Evolutionary conservation across 208 protist genomes (phyloP).

Genomic region (Trypanosoma mega): DNA sequence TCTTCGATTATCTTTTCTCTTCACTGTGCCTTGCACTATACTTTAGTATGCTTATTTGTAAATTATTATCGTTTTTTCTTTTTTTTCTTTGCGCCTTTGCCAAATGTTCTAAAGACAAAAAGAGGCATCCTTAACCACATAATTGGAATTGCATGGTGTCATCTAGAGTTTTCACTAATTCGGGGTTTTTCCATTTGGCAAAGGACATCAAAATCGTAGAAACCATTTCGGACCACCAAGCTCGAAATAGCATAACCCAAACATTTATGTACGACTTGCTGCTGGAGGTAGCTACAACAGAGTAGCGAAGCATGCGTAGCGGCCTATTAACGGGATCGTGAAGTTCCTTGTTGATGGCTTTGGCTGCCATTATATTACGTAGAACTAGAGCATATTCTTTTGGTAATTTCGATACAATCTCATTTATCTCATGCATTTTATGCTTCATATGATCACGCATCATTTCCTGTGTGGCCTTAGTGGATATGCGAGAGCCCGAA

Average conservation of each 20-base stretch:
- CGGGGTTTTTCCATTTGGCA: constrained; percentile 59
- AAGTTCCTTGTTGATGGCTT: constrained; percentile 85
- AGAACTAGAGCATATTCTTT: constrained; percentile 88
- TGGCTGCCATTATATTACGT: constrained; percentile 85
- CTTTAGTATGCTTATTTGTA: no score
- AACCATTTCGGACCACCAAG: constrained; percentile 58
- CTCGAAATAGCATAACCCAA: constrained; percentile 38
- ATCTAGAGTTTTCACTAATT: constrained; percentile 51
- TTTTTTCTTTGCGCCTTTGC: not conserved
- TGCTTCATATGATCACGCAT: constrained; percentile 71
- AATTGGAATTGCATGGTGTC: constrained; percentile 36
- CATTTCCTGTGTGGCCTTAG: constrained; percentile 40
- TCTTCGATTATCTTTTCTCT: no score
- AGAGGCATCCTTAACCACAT: constrained; percentile 29
- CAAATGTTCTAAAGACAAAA: not conserved
- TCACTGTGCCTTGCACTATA: no score
- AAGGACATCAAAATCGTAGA: constrained; percentile 49
- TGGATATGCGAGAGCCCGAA: constrained; percentile 28
- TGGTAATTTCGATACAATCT: constrained; percentile 72
- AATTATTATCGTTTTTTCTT: no score
- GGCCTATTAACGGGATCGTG: constrained; percentile 67
- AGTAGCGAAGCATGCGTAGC: constrained; percentile 82
- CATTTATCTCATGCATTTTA: constrained; percentile 78
- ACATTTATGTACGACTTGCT: constrained; percentile 29
- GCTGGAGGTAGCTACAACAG: constrained; percentile 41